These are phyloP conservation scores for Cydonia oblonga DNA, from an alignment of 331 rosid species.

Conservation along the genomic window DNA sequence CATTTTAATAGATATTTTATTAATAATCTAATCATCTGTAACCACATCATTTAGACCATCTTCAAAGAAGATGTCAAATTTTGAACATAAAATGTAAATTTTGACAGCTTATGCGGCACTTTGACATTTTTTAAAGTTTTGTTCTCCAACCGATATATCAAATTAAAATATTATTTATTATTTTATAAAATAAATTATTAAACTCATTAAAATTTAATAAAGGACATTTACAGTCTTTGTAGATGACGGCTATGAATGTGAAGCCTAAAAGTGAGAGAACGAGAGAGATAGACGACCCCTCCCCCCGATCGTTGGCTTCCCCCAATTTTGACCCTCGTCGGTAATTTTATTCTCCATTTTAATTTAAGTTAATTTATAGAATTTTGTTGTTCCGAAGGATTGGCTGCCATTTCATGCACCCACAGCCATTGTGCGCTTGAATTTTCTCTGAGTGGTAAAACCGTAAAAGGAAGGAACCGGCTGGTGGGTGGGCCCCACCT, in stretches of 20 bases:
- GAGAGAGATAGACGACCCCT: not conserved
- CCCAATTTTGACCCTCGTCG: not conserved
- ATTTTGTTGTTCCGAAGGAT: not conserved
- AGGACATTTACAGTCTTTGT: constrained; percentile 11
- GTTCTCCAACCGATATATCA: too few species aligned
- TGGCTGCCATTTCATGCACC: constrained; percentile 6
- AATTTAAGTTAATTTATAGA: not conserved
- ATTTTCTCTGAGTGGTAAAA: not conserved
- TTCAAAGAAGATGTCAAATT: too few species aligned
- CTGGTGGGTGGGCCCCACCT: constrained; percentile 29
- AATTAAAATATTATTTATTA: too few species aligned
- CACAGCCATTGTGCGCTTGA: not conserved
- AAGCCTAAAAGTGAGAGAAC: not conserved
- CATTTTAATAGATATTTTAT: too few species aligned
- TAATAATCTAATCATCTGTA: too few species aligned
- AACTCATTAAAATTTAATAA: too few species aligned
- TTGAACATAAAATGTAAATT: too few species aligned
- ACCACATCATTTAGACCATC: too few species aligned
- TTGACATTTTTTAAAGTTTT: too few species aligned
- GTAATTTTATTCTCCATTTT: not conserved
- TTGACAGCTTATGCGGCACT: too few species aligned
- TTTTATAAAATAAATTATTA: too few species aligned
- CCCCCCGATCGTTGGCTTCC: constrained; percentile 18
- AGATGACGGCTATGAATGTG: constrained; percentile 20
- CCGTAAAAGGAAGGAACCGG: constrained; percentile 3